Percentiles rank a stretch among this genome's conserved stretches.
phyloP scores from a whole-genome alignment of 345 rosid genomes.

The Moricandia moricandioides region DNA sequence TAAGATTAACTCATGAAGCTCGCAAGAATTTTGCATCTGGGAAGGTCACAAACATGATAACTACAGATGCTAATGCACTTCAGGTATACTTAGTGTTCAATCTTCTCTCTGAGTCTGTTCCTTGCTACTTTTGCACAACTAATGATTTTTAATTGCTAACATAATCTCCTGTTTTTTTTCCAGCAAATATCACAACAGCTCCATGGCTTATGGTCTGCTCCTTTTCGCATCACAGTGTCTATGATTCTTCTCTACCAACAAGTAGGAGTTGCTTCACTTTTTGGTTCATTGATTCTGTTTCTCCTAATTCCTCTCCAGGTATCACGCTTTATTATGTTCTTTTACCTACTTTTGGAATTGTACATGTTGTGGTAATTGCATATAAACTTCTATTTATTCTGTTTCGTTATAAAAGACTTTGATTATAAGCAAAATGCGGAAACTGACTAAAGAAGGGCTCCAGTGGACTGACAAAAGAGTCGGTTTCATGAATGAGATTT shows the following conservation, averaged over 20 bases:
- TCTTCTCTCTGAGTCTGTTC: not conserved
- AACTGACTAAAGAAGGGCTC: conserved; percentile 83
- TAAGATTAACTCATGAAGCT: conserved; percentile 80
- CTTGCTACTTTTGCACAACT: not conserved
- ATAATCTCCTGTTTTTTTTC: conserved; percentile 1
- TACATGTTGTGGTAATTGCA: conserved; percentile 1
- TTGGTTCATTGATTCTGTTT: conserved; percentile 75
- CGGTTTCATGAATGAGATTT: conserved; percentile 82
- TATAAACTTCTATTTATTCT: conserved; percentile 3
- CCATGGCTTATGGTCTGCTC: conserved; percentile 94
- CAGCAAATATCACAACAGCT: conserved; percentile 89
- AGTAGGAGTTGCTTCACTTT: conserved; percentile 83
- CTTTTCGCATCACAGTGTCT: conserved; percentile 75
- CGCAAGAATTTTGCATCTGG: conserved; percentile 86
- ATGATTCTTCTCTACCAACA: conserved; percentile 90
- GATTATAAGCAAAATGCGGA: conserved; percentile 83
- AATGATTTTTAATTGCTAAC: conserved; percentile 3
- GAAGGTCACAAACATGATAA: conserved; percentile 90
- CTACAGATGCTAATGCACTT: conserved; percentile 89
- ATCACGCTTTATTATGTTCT: conserved; percentile 7
- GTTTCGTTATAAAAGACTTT: conserved; percentile 51
- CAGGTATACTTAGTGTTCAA: conserved; percentile 49
- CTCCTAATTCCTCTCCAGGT: conserved; percentile 86
- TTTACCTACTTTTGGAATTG: not conserved
- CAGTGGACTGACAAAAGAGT: conserved; percentile 95